phyloP scores from a whole-genome alignment of 2,329 filamentous ascomycete genomes.

The Beauveria bassiana region DNA sequence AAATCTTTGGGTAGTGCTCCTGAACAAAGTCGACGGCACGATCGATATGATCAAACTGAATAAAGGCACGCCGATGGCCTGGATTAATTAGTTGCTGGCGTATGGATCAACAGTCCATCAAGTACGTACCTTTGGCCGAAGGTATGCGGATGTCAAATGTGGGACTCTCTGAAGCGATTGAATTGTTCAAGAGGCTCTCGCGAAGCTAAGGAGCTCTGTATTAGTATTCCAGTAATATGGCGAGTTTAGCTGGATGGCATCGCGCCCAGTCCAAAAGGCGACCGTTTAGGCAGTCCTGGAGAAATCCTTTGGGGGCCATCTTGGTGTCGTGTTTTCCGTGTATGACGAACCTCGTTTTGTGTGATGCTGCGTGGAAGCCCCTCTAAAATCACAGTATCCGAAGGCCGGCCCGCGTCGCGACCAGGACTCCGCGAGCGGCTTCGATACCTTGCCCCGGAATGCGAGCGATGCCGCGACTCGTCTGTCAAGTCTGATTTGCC shows the following conservation, averaged over 20 bases:
- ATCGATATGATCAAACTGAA: slow-evolving; percentile 33
- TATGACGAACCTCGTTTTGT: slow-evolving; percentile 41
- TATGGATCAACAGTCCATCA: neutral
- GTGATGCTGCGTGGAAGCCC: slow-evolving; percentile 42
- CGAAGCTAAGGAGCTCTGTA: slow-evolving; percentile 24
- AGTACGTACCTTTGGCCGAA: slow-evolving; percentile 24
- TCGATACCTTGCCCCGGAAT: slow-evolving; percentile 13
- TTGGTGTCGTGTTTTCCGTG: neutral
- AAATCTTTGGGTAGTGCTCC: slow-evolving; percentile 33
- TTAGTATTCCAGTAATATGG: slow-evolving; percentile 10
- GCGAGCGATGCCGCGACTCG: slow-evolving; percentile 7
- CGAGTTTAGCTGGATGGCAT: neutral
- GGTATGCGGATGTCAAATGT: slow-evolving; percentile 33
- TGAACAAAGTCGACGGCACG: slow-evolving; percentile 35
- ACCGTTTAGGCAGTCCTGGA: neutral
- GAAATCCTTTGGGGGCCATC: slow-evolving; percentile 13
- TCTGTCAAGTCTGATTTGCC: slow-evolving; percentile 13
- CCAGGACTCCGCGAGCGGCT: slow-evolving; percentile 28
- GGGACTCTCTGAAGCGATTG: slow-evolving; percentile 28
- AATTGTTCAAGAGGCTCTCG: slow-evolving; percentile 26
- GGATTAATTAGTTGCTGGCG: slow-evolving; percentile 8
- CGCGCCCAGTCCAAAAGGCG: slow-evolving; percentile 4
- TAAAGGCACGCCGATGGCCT: slow-evolving; percentile 34
- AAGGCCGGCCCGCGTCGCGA: slow-evolving; percentile 34
- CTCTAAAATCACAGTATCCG: slow-evolving; percentile 47